These are phyloP conservation scores for Cystobasidium pallidum DNA, from an alignment of 1,284 basidiomycete species.

Conservation along the genomic window DNA sequence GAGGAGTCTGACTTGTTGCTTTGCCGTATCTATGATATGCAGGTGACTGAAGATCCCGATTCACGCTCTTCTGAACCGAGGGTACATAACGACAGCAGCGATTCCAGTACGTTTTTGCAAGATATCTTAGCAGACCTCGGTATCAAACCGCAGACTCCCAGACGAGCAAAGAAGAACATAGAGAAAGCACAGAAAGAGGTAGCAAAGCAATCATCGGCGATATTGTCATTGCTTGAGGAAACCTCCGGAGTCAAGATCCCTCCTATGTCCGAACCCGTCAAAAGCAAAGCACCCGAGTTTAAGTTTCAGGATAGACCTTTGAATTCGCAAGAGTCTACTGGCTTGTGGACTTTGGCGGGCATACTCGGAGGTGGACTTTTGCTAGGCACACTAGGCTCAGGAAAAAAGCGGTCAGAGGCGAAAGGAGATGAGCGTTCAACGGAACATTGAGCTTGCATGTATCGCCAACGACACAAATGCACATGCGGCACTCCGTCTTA, in stretches of 20 bases:
- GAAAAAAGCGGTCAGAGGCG: conserved; percentile 18
- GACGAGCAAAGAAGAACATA: neutral
- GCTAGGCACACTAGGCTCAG: conserved; percentile 51
- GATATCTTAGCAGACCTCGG: conserved; percentile 31
- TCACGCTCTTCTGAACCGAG: conserved; percentile 39
- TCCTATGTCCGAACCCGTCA: conserved; percentile 18
- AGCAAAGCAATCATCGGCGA: conserved; percentile 13
- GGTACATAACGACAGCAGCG: neutral
- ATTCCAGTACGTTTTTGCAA: conserved; percentile 4
- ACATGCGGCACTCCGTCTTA: neutral
- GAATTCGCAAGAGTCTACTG: conserved; percentile 52
- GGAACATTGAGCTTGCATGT: neutral
- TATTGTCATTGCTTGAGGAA: conserved; percentile 18
- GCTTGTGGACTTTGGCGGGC: conserved; percentile 52
- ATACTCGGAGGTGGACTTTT: conserved; percentile 53
- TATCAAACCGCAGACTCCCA: conserved; percentile 7
- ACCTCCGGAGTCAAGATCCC: conserved; percentile 31
- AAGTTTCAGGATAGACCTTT: conserved; percentile 49
- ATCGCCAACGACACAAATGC: neutral
- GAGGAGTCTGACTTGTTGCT: neutral
- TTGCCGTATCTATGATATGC: neutral
- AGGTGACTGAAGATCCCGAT: conserved; percentile 39
- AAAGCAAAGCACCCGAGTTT: conserved; percentile 27
- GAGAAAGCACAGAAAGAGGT: conserved; percentile 10
- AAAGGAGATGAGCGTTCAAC: conserved; percentile 1